A percentile compares a stretch with the other conserved stretches of the same genome.
Conservation (phyloP, 192 early-diverging fungal genomes). For the Entophlyctis helioformis region DNA sequence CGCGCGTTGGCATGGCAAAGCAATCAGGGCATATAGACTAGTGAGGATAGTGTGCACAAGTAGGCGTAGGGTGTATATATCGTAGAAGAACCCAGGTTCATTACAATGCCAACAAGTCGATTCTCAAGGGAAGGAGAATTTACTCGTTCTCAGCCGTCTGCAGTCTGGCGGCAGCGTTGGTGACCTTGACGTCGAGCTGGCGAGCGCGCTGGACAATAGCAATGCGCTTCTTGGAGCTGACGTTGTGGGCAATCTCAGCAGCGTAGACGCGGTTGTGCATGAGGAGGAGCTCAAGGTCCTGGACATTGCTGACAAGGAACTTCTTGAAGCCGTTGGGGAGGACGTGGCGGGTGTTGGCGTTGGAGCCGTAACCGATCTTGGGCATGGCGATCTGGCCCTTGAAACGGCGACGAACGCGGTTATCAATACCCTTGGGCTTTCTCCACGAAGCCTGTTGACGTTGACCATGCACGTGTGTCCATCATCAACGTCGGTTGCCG, state of each 20-base stretch:
- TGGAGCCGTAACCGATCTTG: conserved; percentile 99
- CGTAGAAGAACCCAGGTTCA: no score
- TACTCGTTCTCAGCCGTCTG: conserved; percentile 21
- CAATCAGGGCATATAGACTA: no score
- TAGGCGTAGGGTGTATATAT: no score
- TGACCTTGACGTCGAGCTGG: conserved; percentile 93
- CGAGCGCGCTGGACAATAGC: conserved; percentile 86
- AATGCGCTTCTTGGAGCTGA: conserved; percentile 87
- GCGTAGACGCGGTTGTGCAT: conserved; percentile 99
- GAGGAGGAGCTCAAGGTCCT: conserved; percentile 88
- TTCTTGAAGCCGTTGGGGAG: conserved; percentile 99
- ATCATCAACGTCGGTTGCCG: no score
- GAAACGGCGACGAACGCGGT: conserved; percentile 94
- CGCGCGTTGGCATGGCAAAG: no score
- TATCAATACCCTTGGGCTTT: conserved; percentile 99
- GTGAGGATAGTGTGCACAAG: no score
- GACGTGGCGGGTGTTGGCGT: conserved; percentile 90
- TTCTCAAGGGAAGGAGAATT: no score
- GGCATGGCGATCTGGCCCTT: conserved; percentile 96
- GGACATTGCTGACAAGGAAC: conserved; percentile 84
- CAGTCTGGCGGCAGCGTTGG: conserved; percentile 82
- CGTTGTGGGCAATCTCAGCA: conserved; percentile 98
- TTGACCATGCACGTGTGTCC: no score
- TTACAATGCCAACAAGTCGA: no score
- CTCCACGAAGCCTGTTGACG: conserved; percentile 88